These are phyloP conservation scores for Fusarium tjaetaba DNA, from an alignment of 2,329 filamentous ascomycete genomes.

Conservation along the genomic window DNA sequence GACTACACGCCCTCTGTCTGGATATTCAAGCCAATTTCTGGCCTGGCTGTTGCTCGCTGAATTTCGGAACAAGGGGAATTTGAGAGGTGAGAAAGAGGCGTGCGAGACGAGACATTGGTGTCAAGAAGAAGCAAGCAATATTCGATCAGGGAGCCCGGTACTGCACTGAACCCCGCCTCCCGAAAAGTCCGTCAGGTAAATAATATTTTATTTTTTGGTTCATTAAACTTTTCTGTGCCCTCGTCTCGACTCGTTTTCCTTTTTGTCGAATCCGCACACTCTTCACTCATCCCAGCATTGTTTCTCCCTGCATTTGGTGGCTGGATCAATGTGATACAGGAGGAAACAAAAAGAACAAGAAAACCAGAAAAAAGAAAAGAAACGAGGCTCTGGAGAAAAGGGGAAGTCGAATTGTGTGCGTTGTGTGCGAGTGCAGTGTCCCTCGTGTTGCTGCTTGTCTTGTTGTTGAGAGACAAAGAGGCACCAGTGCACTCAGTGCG, in stretches of 20 bases:
- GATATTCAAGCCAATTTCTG: conserved; percentile 1
- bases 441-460: conserved; percentile 33
- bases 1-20: conserved; percentile 17
- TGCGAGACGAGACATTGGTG: conserved; percentile 1
- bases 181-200: conserved; percentile 12
- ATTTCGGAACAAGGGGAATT: conserved; percentile 25
- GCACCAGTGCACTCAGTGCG: conserved; percentile 12
- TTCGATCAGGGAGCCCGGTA: neutral
- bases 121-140: conserved; percentile 17
- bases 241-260: conserved; percentile 20
- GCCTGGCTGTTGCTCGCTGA: conserved; percentile 22
- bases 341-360: conserved; percentile 27
- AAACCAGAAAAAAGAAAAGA: conserved; percentile 26
- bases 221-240: conserved; percentile 27
- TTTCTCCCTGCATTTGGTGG: conserved; percentile 34
- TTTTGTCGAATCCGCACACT: conserved; percentile 20
- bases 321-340: conserved; percentile 21
- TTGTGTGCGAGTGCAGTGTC: conserved; percentile 24
- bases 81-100: conserved; percentile 17
- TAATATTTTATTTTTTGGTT: conserved; percentile 11
- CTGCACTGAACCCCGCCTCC: conserved; percentile 27
- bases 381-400: conserved; percentile 22
- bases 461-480: conserved; percentile 36
- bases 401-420: conserved; percentile 35
- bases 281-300: conserved; percentile 6